These are phyloP conservation scores for Plectranthus barbatus DNA, from an alignment of 257 asterid genomes.

Conservation along the genomic window DNA sequence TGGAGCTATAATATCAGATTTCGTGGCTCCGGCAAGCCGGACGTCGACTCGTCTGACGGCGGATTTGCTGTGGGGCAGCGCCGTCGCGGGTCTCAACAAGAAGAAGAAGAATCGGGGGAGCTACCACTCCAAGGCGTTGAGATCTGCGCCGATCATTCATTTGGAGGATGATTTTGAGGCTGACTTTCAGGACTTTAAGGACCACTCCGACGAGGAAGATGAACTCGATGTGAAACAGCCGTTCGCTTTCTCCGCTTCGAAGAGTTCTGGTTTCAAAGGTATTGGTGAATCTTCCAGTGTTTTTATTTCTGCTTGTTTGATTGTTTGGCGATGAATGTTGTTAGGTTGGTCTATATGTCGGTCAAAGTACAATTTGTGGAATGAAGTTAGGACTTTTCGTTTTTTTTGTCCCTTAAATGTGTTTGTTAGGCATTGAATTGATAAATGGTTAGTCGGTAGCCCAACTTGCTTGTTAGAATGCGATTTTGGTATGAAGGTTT, in stretches of 20 bases:
- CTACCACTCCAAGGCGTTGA: conserved; percentile 41
- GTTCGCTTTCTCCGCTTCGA: conserved; percentile 43
- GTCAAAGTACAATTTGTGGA: background rate
- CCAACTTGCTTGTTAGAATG: background rate
- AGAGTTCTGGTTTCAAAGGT: conserved; percentile 25
- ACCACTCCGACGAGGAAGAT: conserved; percentile 38
- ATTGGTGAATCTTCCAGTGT: background rate
- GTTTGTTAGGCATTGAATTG: background rate
- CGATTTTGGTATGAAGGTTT: background rate
- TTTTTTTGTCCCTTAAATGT: background rate
- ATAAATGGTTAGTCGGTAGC: background rate
- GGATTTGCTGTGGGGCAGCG: conserved; percentile 71
- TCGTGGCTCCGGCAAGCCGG: conserved; percentile 50
- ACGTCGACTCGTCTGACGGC: conserved; percentile 66
- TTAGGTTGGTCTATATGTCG: background rate
- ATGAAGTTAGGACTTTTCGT: background rate
- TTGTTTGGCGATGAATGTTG: background rate
- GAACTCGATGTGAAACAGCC: conserved; percentile 34
- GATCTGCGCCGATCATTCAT: conserved; percentile 43
- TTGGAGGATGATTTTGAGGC: conserved; percentile 74
- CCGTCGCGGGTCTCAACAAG: conserved; percentile 33
- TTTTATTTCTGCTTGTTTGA: too few species aligned
- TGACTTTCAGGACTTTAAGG: conserved; percentile 81
- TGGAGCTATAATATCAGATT: conserved; percentile 76
- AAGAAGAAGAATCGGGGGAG: conserved; percentile 34